Conservation (phyloP, 352 stramenopile genomes). For the Albugo candida region DNA sequence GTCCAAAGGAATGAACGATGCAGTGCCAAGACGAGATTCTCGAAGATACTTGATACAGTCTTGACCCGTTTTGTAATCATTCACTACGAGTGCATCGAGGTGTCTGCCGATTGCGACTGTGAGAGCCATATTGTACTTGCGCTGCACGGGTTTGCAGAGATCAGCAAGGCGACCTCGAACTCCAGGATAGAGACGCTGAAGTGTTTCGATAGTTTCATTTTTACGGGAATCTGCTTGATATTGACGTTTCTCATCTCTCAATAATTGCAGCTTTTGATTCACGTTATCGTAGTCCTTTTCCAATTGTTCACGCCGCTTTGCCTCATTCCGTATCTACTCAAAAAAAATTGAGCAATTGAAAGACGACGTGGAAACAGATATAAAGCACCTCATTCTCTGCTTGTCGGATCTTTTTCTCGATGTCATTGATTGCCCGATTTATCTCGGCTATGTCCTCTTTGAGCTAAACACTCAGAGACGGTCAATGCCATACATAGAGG, state of each 20-base stretch:
- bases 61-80: conserved; percentile 57
- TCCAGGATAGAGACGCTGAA: conserved; percentile 76
- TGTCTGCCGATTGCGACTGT: conserved; percentile 94
- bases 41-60: conserved; percentile 89
- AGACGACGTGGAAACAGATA: not conserved
- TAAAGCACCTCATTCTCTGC: conserved; percentile 17
- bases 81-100: conserved; percentile 87
- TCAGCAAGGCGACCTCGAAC: conserved; percentile 93
- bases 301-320: conserved; percentile 36
- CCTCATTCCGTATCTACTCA: conserved; percentile 27
- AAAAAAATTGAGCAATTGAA: not conserved
- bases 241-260: conserved; percentile 82
- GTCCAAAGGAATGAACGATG: conserved; percentile 95
- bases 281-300: conserved; percentile 37
- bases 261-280: conserved; percentile 78
- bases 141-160: conserved; percentile 91
- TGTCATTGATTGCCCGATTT: conserved; percentile 27
- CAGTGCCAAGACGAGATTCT: conserved; percentile 85
- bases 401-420: conserved; percentile 23
- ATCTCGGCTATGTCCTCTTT: conserved; percentile 41
- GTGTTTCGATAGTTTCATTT: conserved; percentile 47
- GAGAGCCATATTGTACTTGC: conserved; percentile 95
- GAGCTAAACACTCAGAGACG: conserved; percentile 18
- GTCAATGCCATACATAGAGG: not conserved
- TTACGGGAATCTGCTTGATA: conserved; percentile 79